These are phyloP conservation scores for Acrodontium crateriforme DNA, from an alignment of 2,329 filamentous ascomycete genomes.

Conservation along the genomic window DNA sequence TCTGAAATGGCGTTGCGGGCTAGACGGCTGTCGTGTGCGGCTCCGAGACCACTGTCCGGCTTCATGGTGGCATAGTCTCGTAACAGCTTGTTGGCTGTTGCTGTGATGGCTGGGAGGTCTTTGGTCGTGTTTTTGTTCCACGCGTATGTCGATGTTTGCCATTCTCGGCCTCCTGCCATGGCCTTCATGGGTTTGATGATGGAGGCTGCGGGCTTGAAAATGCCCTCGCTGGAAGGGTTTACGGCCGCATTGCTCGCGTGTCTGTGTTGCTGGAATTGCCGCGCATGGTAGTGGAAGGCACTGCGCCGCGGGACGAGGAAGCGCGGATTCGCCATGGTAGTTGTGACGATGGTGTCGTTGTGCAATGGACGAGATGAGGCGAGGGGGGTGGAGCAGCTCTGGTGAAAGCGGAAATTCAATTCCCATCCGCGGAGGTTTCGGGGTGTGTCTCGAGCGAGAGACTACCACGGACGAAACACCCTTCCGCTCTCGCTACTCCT, in stretches of 20 bases:
- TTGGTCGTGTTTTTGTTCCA: slow-evolving; percentile 12
- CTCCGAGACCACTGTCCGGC: slow-evolving; percentile 1
- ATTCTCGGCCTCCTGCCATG: slow-evolving; percentile 12
- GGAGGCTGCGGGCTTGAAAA: slow-evolving; percentile 6
- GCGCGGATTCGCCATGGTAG: slow-evolving; percentile 5
- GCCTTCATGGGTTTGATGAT: slow-evolving; percentile 5
- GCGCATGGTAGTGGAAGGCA: slow-evolving; percentile 4
- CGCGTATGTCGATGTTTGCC: slow-evolving; percentile 12
- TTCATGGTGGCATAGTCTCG: slow-evolving; percentile 8
- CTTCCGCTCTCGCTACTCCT: too few species aligned
- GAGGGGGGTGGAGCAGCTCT: too few species aligned
- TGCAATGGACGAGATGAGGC: too few species aligned
- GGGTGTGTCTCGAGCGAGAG: too few species aligned
- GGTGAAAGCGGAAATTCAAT: too few species aligned
- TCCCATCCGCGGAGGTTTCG: too few species aligned
- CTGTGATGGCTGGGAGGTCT: slow-evolving; percentile 9
- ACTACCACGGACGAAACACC: too few species aligned
- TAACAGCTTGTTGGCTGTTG: slow-evolving; percentile 9
- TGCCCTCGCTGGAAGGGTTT: slow-evolving; percentile 1
- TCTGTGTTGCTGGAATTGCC: slow-evolving; percentile 3
- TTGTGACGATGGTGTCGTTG: too few species aligned
- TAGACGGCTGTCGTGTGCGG: slow-evolving; percentile 2
- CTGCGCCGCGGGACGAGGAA: slow-evolving; percentile 3
- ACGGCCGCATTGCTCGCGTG: slow-evolving; percentile 1
- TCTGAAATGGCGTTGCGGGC: slow-evolving; percentile 6